These are phyloP conservation scores for Penicillium ucsense DNA, from an alignment of 495 filamentous ascomycete species.

Conservation along the genomic window DNA sequence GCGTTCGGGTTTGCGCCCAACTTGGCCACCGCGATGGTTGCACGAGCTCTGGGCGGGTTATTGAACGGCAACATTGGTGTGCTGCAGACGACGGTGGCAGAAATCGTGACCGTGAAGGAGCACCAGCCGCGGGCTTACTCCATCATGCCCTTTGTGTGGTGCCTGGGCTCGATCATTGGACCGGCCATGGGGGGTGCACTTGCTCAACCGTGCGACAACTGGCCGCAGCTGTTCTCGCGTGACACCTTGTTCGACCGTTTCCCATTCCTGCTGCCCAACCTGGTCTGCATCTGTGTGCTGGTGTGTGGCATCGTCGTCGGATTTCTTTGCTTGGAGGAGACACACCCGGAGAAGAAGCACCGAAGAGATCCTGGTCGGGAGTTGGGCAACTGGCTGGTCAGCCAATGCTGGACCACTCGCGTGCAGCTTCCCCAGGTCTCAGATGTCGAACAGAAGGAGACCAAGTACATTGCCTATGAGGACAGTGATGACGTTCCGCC, in stretches of 20 bases:
- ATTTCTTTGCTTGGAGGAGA: constrained; percentile 88
- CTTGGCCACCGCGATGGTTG: constrained; percentile 74
- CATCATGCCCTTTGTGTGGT: constrained; percentile 98
- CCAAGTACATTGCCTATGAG: constrained; percentile 41
- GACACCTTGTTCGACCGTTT: constrained; percentile 73
- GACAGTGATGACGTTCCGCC: constrained; percentile 52
- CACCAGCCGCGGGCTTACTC: constrained; percentile 89
- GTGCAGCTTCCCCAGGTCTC: constrained; percentile 26
- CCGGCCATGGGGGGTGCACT: constrained; percentile 84
- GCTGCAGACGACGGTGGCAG: constrained; percentile 86
- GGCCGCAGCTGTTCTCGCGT: constrained; percentile 63
- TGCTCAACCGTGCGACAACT: constrained; percentile 73
- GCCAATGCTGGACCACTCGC: constrained; percentile 32
- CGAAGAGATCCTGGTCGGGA: constrained; percentile 67
- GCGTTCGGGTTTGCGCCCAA: constrained; percentile 86
- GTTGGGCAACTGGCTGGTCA: constrained; percentile 63
- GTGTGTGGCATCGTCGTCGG: constrained; percentile 71
- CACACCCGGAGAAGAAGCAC: constrained; percentile 73
- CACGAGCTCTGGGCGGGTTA: constrained; percentile 78
- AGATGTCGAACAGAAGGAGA: constrained; percentile 30
- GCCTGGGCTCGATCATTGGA: constrained; percentile 83
- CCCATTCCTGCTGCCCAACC: constrained; percentile 88
- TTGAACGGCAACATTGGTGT: constrained; percentile 97
- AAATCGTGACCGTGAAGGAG: constrained; percentile 82
- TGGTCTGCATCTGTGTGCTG: constrained; percentile 77